Evolutionary conservation across 441 rosid genomes (phyloP), one percentile per base, ranked within the genome.

Genomic region (Eruca vesicaria): DNA sequence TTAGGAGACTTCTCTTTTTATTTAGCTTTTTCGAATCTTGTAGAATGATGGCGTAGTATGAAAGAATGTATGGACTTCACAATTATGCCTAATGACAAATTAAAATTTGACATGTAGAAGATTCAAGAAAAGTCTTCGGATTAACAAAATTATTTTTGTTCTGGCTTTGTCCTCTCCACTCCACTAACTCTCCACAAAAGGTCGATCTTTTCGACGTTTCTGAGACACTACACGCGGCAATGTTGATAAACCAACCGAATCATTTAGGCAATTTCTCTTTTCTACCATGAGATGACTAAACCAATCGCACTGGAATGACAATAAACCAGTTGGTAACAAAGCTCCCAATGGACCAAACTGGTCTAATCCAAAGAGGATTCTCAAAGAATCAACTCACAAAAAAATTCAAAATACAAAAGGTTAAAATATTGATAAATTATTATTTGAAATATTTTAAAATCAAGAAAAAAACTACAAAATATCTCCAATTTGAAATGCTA

Each of bases 181-280:
- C 33, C 55, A 50, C 21, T 50, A 8, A 1, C 62, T 61, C 19
- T 33, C 16, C 6, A 43, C 50, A 41, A 41, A 41, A 12, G 52
- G 60, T 66, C 1, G 3, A 66, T 66, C 78, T 66, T 59, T 74
- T 8, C 60, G 6, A 48, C 28, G 73, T 23, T 53, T 68, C 43
- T 48, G 2, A 26, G 68, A 66, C 20, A 59, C 41, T 32, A 33
- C 43, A 74, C 72, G 78, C 61, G 62, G 15, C 66, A 2, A 10
- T 0, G 45, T 3, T 38, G 45, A 4, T 38, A n/a, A 38, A 4
- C 43, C 45, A 38, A 12, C 7, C 4, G n/a, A 38, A 38, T 38
- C 45, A 38, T 38, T 1, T 12, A 35, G 12, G 0, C 38, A 11
- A 35, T 10, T 33, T 11, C n/a, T n/a, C n/a, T n/a, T 26, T 36